Base-by-base conservation (phyloP, 495 filamentous ascomycete species). In the Penicillium ochrochloron region DNA sequence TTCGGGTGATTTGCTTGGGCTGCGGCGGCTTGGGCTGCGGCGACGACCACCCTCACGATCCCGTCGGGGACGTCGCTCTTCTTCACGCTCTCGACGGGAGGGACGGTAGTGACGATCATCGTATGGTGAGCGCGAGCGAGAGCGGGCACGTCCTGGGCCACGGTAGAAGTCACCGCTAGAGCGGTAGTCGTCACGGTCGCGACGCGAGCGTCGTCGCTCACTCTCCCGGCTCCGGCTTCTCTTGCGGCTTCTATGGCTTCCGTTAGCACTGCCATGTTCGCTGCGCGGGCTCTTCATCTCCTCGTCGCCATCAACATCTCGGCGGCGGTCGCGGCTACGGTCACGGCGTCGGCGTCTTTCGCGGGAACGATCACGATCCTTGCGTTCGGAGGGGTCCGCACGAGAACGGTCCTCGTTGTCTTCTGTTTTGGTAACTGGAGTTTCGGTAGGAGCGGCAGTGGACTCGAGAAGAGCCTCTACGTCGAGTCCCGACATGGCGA, bases 381-480 rank as follows among this genome's bases (percentile, higher is more conserved):
- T 82, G 50, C 83, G 82, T 58, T 88, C 84, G 66, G 69, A 76
- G 56, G 78, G 79, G 48, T 87, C 85, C 73, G 78, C 78, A 73
- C 84, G 86, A 73, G 85, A 80, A 66, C 77, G 82, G 75, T 85
- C 85, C 78, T 88, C 83, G 61, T 73, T 76, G 60, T 89, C 86
- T 63, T 85, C 84, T 60, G 82, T 74, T 57, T 80, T 81, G 59
- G 79, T 72, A 17, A 12, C 31, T 52, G 83, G 74, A 46, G 86
- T 79, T 66, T 87, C 86, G 52, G 77, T 66, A 39, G 79, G 80
- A 67, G 85, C 88, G 44, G 93, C 93, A 68, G 93, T 93, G 37
- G 91, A 92, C 80, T 97, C 94, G 70, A 97, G 86, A 64, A 97
- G 88, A 70, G 93, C 93, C 85, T 97, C 93, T 70, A 97, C 92